Percentiles rank a stretch among this genome's conserved stretches.
Evolutionary conservation across 495 filamentous ascomycete genomes (phyloP).

Genomic region (Aspergillus carlsbadensis): DNA sequence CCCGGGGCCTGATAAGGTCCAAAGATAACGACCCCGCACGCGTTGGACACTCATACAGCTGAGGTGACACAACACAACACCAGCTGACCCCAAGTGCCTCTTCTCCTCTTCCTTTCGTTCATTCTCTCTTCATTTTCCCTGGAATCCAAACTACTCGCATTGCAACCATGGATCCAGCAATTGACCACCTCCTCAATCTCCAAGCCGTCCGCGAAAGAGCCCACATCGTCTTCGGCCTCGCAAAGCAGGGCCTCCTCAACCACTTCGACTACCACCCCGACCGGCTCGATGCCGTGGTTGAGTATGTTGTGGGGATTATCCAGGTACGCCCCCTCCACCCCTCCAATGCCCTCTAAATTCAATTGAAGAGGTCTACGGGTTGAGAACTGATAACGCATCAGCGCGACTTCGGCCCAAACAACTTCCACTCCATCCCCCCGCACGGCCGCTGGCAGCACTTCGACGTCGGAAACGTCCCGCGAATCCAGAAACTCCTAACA

Average conservation of each 20-base stretch:
- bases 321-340: constrained; percentile 18
- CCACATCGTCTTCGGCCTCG: constrained; percentile 29
- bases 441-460: constrained; percentile 93
- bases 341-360: not conserved
- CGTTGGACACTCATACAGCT: no score
- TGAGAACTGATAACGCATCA: constrained; percentile 15
- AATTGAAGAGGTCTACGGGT: no score
- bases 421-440: constrained; percentile 55
- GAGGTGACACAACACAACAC: no score
- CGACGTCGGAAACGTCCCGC: constrained; percentile 74
- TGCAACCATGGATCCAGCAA: constrained; percentile 19
- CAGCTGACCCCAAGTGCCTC: not conserved
- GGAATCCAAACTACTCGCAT: not conserved
- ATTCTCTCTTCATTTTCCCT: not conserved
- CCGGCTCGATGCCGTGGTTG: constrained; percentile 26
- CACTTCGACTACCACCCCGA: constrained; percentile 36
- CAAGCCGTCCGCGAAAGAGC: constrained; percentile 38
- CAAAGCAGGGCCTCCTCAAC: constrained; percentile 29
- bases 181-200: constrained; percentile 35
- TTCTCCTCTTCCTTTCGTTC: not conserved
- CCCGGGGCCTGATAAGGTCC: no score
- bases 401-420: constrained; percentile 56
- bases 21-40: no score
- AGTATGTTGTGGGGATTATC: constrained; percentile 36
- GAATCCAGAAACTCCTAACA: constrained; percentile 68